A percentile compares a stretch with the other conserved stretches of the same genome.
Conservation (phyloP, 768 basidiomycete species). For the Kondoa subrosea region DNA sequence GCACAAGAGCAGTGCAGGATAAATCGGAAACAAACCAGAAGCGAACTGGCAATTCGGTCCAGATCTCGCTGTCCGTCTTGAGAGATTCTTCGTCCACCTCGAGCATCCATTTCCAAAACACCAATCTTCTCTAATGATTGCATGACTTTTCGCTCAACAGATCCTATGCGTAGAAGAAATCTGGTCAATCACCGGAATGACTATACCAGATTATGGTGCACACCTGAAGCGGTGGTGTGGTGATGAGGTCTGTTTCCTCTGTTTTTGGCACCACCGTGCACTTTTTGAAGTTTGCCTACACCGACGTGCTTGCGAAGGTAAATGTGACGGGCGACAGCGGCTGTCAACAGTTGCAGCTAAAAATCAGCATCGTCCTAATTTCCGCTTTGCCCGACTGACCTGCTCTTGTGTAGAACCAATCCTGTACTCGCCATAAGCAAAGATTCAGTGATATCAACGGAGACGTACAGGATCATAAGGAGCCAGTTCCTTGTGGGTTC, state of each 20-base stretch:
- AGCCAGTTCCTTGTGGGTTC: conserved; percentile 89
- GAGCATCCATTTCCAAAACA: conserved; percentile 78
- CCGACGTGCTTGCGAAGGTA: conserved; percentile 56
- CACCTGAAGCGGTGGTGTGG: conserved; percentile 58
- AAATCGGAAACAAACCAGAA: conserved; percentile 35
- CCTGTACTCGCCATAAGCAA: conserved; percentile 29
- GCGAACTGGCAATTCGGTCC: conserved; percentile 80
- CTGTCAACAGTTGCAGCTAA: conserved; percentile 35
- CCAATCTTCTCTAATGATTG: conserved; percentile 98
- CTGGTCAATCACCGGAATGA: no score
- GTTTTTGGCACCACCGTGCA: conserved; percentile 88
- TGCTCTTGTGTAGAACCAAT: conserved; percentile 98
- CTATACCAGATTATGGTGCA: conserved; percentile 1
- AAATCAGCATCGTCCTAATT: conserved; percentile 11
- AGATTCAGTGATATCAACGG: neutral
- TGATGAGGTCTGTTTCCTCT: conserved; percentile 94
- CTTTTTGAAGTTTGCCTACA: conserved; percentile 58
- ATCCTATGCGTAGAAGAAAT: conserved; percentile 32
- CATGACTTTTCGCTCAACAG: conserved; percentile 85
- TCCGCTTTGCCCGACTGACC: conserved; percentile 42
- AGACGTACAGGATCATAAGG: conserved; percentile 61
- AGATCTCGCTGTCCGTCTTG: conserved; percentile 94
- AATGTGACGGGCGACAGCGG: conserved; percentile 94
- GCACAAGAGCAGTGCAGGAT: neutral
- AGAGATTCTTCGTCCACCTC: conserved; percentile 80